Base-by-base conservation (phyloP, 805 yeast species). In the Candida tallmaniae region DNA sequence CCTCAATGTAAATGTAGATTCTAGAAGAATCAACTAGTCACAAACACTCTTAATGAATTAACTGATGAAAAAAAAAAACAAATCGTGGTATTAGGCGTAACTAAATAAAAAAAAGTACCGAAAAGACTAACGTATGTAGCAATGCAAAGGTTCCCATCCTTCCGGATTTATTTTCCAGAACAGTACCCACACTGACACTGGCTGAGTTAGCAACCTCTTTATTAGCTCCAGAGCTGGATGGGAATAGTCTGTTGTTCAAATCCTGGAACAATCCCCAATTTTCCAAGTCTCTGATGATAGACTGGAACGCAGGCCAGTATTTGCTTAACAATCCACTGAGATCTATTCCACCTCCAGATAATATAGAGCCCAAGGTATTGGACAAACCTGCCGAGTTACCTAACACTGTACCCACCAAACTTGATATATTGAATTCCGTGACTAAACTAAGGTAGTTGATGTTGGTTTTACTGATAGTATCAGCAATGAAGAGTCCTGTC, bases 181-280 rank as follows among this genome's bases (percentile, higher is more conserved):
- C 17, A 5, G 35, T 32, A 21, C 25, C 15, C 4, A 18, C 37
- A n/a, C 17, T 20, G 7, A 19, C 18, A 10, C 27, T 16, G n/a
- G 19, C 13, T 11, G 42, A 35, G 18, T 31, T 30, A 6, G 9
- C 34, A 30, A 28, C 41, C 21, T 34, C 26, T 26, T 37, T 39
- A 11, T 29, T 38, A 20, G 28, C 20, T 3, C 21, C 27, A 8
- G 38, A 27, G 19, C 31, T 34, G 11, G 34, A 23, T 16, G 44
- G 44, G 38, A 43, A 43, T 17, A 66, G 41, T 28, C 50, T 56
- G 29, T 51, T 36, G 45, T 66, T 66, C 51, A 66, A 59, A 36
- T 62, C 57, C 12, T 45, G 54, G 37, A 66, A 66, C 7, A 62
- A 48, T 5, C 71, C 71, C 26, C 49, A 50, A 20, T 46, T 32